Percentiles rank a stretch among this genome's conserved stretches.
Conservation (phyloP, 306 rosid species). For the Astragalus membranaceus region DNA sequence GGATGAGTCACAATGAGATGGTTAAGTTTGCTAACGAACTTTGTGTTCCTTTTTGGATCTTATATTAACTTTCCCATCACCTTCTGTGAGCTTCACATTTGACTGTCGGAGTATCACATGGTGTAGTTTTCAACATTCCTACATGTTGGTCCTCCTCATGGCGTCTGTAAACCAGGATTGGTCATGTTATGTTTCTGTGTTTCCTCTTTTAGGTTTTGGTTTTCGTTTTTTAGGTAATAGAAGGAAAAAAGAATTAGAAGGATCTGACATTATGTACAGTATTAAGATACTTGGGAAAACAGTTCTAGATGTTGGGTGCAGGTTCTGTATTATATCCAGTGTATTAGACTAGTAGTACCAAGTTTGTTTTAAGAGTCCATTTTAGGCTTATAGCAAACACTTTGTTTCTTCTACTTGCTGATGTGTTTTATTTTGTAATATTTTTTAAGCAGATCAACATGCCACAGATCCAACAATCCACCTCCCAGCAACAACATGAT, state of each 20-base stretch:
- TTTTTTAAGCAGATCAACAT: constrained; percentile 57
- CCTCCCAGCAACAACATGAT: constrained; percentile 84
- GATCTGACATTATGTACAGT: not conserved
- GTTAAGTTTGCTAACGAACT: too few species aligned
- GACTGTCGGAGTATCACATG: too few species aligned
- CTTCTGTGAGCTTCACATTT: too few species aligned
- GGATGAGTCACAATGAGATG: too few species aligned
- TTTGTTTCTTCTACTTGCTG: not conserved
- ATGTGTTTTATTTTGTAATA: constrained; percentile 4
- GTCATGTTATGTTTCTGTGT: not conserved
- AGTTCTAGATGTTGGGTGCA: not conserved
- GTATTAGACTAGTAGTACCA: not conserved
- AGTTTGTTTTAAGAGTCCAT: not conserved
- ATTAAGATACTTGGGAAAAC: not conserved
- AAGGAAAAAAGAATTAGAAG: not conserved
- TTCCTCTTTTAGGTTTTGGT: not conserved
- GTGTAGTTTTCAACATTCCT: not conserved
- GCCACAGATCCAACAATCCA: constrained; percentile 73
- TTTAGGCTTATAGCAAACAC: not conserved
- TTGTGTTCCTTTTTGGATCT: too few species aligned
- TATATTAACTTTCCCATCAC: too few species aligned
- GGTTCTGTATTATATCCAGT: not conserved
- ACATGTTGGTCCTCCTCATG: not conserved
- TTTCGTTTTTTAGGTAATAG: not conserved
- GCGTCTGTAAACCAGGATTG: not conserved